Conservation (phyloP, 108 stramenopile genomes). For the Tribonema minus region DNA sequence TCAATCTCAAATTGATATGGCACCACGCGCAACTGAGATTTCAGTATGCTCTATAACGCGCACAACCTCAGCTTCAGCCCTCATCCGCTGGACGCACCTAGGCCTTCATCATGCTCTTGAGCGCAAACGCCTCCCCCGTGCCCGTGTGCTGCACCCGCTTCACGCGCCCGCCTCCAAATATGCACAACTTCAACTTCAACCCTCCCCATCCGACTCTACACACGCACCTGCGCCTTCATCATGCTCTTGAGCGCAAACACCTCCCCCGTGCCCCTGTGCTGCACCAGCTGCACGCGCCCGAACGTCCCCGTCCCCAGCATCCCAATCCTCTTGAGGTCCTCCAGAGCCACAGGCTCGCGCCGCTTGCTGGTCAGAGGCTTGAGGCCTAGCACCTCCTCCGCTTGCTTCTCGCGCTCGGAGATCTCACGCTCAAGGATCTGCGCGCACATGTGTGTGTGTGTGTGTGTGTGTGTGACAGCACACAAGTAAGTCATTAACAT, state of each 20-base stretch:
- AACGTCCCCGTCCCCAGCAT: constrained; percentile 97
- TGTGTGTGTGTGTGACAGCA: too few species aligned
- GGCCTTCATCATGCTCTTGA: constrained; percentile 86
- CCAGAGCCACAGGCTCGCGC: constrained; percentile 5
- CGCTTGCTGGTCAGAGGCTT: not conserved
- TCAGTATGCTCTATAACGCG: too few species aligned
- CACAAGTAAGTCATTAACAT: too few species aligned
- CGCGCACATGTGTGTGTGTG: not conserved
- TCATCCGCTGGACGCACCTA: too few species aligned
- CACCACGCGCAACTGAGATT: too few species aligned
- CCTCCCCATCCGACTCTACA: too few species aligned
- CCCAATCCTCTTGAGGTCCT: constrained; percentile 42
- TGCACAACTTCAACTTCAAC: too few species aligned
- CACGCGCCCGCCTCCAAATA: constrained; percentile 94
- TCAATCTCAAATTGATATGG: too few species aligned
- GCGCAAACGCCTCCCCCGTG: constrained; percentile 68
- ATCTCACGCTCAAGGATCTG: not conserved
- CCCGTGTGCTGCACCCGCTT: constrained; percentile 90
- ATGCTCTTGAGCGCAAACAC: constrained; percentile 89
- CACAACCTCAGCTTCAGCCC: too few species aligned
- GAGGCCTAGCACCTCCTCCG: not conserved
- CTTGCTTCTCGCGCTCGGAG: constrained; percentile 1
- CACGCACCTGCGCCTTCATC: constrained; percentile 69
- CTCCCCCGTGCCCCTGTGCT: constrained; percentile 66
- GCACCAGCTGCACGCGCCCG: constrained; percentile 95